Evolutionary conservation across 176 grass and related monocot genomes (phyloP).

Genomic region (Calamus simplicifolius): DNA sequence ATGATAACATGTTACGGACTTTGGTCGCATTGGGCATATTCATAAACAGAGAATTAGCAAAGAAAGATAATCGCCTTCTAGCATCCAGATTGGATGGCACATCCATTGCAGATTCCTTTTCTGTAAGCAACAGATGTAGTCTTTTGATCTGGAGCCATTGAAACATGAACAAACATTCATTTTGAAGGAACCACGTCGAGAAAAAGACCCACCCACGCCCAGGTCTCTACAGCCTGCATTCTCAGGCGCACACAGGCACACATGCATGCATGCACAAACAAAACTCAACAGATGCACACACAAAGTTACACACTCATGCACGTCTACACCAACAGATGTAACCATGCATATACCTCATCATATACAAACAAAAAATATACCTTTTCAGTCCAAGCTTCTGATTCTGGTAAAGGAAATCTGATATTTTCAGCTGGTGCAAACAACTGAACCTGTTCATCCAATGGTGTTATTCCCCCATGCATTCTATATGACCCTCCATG

Average conservation of each 20-base stretch:
- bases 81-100: conserved; percentile 89
- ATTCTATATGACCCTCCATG: conserved; percentile 43
- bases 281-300: too few relatives aligned
- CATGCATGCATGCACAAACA: too few relatives aligned
- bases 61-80: conserved; percentile 88
- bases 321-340: too few relatives aligned
- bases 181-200: too few relatives aligned
- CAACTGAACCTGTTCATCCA: conserved; percentile 88
- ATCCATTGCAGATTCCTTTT: conserved; percentile 95
- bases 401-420: conserved; percentile 62
- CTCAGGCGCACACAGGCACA: too few relatives aligned
- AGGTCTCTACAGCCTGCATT: too few relatives aligned
- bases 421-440: conserved; percentile 57
- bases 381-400: conserved; percentile 88
- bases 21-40: conserved; percentile 75
- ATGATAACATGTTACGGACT: conserved; percentile 91
- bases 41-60: conserved; percentile 98
- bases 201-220: too few relatives aligned
- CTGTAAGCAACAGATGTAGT: conserved; percentile 71
- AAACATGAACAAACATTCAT: neutral
- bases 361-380: conserved; percentile 10
- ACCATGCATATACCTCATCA: too few relatives aligned
- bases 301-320: too few relatives aligned
- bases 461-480: conserved; percentile 40
- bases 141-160: conserved; percentile 69